Base-by-base conservation (phyloP, 495 filamentous ascomycete genomes). In the Penicillium daleae region DNA sequence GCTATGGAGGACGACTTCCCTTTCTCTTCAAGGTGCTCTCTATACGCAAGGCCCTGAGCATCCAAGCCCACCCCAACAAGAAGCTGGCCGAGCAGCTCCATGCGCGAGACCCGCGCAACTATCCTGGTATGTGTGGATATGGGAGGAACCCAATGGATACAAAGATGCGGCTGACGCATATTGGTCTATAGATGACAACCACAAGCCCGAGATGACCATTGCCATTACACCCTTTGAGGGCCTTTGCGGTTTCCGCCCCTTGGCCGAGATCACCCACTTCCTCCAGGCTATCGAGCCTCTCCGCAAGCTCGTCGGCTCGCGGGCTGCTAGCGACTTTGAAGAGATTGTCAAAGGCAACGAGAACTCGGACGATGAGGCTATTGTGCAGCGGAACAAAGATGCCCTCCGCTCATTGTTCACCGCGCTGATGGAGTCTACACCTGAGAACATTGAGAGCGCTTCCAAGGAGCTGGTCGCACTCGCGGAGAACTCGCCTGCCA, bases 121-220 rank as follows among this genome's bases (percentile, higher is more conserved):
- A 99, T 70, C 94, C 94, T 60, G 87, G 86, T 88, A 69, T 52
- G 73, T 64, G 6, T 26, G 31, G 19, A 15, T 39, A 33, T n/a
- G 26, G 10, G 29, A 15, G 50, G 10, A 15, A 53, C 13, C 22
- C 12, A 8, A 17, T n/a, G 1, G 57, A 32, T 13, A 33, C 13
- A 2, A 48, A 22, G 3, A n/a, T 15, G 19, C 4, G 26, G 19
- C 59, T 54, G 22, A 59, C 57, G 1, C 26, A 37, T n/a, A n/a
- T n/a, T n/a, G n/a, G 33, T 12, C 49, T 42, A 3, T 39, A 88
- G 94, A 99, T 83, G 94, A 97, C 79, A 99, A 99, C 76, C 95
- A 99, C 81, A 99, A 99, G 76, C 95, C 95, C 49, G 95, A 99
- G 76, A 99, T 99, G 95, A 90, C 94, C 57, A 97, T 99, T 70